These are phyloP conservation scores for Trichosporon coremiiforme DNA, from an alignment of 1,284 basidiomycete species.

Conservation along the genomic window DNA sequence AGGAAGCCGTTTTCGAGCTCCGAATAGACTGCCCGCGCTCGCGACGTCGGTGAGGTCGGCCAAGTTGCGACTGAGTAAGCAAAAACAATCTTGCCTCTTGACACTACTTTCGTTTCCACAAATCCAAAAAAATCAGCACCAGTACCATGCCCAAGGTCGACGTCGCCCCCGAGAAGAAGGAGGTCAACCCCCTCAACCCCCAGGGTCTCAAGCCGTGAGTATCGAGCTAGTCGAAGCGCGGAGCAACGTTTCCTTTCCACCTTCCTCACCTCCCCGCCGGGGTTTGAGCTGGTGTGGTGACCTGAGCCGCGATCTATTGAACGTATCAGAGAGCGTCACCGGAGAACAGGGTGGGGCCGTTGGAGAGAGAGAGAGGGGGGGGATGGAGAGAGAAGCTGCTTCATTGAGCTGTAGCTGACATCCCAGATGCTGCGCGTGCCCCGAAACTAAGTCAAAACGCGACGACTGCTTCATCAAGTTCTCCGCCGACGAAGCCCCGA, in stretches of 20 bases:
- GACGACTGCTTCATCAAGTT: slow-evolving; percentile 90
- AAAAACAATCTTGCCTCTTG: slow-evolving; percentile 13
- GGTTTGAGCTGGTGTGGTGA: background rate
- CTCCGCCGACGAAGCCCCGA: slow-evolving; percentile 68
- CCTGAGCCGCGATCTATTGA: no score
- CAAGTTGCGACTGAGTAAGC: background rate
- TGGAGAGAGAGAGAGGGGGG: no score
- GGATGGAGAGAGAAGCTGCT: no score
- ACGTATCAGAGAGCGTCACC: no score
- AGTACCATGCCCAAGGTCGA: slow-evolving; percentile 13
- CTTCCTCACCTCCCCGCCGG: background rate
- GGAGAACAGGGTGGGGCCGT: no score
- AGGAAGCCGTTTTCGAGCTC: slow-evolving; percentile 16
- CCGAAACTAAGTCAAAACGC: slow-evolving; percentile 83
- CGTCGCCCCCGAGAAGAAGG: slow-evolving; percentile 26
- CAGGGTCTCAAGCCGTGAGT: slow-evolving; percentile 87
- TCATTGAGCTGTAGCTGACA: background rate
- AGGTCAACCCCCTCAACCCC: slow-evolving; percentile 78
- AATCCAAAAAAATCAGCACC: background rate
- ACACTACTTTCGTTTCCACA: background rate
- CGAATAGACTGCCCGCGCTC: slow-evolving; percentile 12
- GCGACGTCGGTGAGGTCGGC: background rate
- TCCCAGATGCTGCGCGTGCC: slow-evolving; percentile 88
- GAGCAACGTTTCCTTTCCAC: background rate
- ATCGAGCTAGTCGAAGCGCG: background rate